Base-by-base conservation (phyloP, 2,329 filamentous ascomycete genomes). In the Trichoderma aggressivum region DNA sequence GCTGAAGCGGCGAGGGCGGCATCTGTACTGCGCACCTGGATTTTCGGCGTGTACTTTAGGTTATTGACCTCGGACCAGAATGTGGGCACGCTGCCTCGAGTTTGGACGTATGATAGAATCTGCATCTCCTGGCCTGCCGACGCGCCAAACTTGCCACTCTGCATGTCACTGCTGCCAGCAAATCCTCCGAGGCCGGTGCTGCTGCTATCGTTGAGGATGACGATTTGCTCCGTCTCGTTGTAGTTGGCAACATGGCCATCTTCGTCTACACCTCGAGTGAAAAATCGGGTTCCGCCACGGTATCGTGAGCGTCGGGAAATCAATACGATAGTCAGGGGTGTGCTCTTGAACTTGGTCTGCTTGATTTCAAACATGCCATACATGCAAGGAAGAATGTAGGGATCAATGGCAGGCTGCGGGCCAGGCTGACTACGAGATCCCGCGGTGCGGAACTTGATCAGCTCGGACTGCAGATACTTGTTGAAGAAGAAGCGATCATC, bases 401-500 rank as follows among this genome's bases (percentile, higher is more conserved):
- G 93, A 80, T 99, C 96, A 47, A 91, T 89, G 12, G 87, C 92
- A 5, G 91, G 86, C 77, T 97, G 94, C 30, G 91, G 86, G 0
- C 90, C 91, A 28, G 86, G 85, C 68, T 92, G 88, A 70, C 89
- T 87, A 73, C 91, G 84, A 53, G 86, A 87, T 58, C 89, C 89
- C 43, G 78, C 82, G 50, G 86, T 88, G 73, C 95, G 90, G 79
- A 97, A 97, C 80, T 97, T 90, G 77, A 98, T 97, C 71, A 99
- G 83, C 78, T 98, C 94, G 8, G 92, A 91, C 80, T 95, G 93
- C 62, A 98, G 88, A 81, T 97, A 97, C 74, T 91, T 91, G 82
- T 99, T 99, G 94, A 95, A 99, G 86, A 98, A 99, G 86, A 99
- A 99, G 74, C 96, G 93, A 80, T 98, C 94, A 81, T 99, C 96